Evolutionary conservation across 805 yeast species (phyloP).

Genomic region (Ogataea zsoltii): DNA sequence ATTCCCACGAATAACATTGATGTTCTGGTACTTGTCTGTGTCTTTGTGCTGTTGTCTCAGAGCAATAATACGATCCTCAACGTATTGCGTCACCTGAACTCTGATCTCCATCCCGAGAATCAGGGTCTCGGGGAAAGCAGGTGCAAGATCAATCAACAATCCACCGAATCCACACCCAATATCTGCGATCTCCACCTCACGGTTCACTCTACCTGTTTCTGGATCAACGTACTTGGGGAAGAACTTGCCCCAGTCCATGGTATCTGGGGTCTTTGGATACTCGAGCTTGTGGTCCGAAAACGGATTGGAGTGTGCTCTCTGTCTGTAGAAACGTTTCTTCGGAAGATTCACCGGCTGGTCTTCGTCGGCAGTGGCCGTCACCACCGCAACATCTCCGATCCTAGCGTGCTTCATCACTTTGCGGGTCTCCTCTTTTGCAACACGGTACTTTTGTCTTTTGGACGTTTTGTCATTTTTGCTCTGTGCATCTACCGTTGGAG

Average conservation of each 20-base stretch:
- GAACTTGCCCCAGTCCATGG: constrained; percentile 83
- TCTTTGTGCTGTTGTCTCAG: constrained; percentile 57
- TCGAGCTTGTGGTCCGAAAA: constrained; percentile 92
- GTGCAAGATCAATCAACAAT: constrained; percentile 73
- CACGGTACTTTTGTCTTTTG: constrained; percentile 52
- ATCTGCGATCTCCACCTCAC: constrained; percentile 84
- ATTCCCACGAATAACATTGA: constrained; percentile 88
- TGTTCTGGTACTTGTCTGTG: constrained; percentile 62
- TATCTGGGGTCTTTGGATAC: constrained; percentile 77
- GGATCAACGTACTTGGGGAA: constrained; percentile 61
- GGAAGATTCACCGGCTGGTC: constrained; percentile 49
- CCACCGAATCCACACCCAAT: constrained; percentile 99
- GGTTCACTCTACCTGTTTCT: constrained; percentile 42
- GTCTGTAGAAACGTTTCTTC: constrained; percentile 85
- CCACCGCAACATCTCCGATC: constrained; percentile 36
- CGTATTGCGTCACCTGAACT: constrained; percentile 96
- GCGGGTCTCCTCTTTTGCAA: constrained; percentile 45
- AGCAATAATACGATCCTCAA: constrained; percentile 92
- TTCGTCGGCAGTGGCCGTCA: constrained; percentile 20
- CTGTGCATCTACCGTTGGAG: neutral
- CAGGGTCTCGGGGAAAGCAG: constrained; percentile 69
- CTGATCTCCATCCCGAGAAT: constrained; percentile 96
- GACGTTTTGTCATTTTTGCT: constrained; percentile 17
- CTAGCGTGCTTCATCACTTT: constrained; percentile 46
- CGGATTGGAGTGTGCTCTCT: constrained; percentile 97